Conservation (phyloP, 192 early-diverging fungal species). For the Dissophora ornata region DNA sequence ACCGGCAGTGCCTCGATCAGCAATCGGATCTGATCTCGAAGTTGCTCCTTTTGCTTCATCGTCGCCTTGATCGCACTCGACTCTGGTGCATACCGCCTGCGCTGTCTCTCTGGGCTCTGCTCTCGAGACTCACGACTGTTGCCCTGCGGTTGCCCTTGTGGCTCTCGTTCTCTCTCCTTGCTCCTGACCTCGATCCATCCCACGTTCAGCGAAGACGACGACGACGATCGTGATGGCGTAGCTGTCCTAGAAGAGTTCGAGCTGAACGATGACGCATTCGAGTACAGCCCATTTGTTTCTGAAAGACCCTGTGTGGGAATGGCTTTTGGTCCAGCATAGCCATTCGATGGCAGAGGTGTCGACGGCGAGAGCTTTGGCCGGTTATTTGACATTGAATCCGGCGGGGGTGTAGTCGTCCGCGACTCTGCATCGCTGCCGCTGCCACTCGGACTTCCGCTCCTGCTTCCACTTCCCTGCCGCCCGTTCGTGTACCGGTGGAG, state of each 20-base stretch:
- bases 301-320: slow-evolving; percentile 11
- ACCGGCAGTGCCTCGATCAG: slow-evolving; percentile 44
- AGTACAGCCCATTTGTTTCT: slow-evolving; percentile 8
- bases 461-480: background rate
- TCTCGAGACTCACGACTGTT: slow-evolving; percentile 13
- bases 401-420: slow-evolving; percentile 31
- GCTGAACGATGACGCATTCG: slow-evolving; percentile 40
- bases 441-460: slow-evolving; percentile 1
- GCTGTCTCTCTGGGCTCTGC: slow-evolving; percentile 43
- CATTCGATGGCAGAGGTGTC: slow-evolving; percentile 6
- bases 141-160: background rate
- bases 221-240: slow-evolving; percentile 44
- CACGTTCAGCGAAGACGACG: slow-evolving; percentile 39
- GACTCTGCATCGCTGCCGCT: slow-evolving; percentile 39
- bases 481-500: slow-evolving; percentile 1
- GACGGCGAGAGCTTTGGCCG: slow-evolving; percentile 7
- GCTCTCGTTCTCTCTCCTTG: background rate
- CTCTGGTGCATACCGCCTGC: slow-evolving; percentile 43
- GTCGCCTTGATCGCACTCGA: slow-evolving; percentile 50
- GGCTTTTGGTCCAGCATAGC: slow-evolving; percentile 12
- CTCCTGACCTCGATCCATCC: slow-evolving; percentile 18
- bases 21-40: slow-evolving; percentile 46
- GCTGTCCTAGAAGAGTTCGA: slow-evolving; percentile 25
- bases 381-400: background rate
- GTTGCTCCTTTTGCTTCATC: slow-evolving; percentile 43